A percentile compares a stretch with the other conserved stretches of the same genome.
These are phyloP conservation scores for Monilinia polystroma DNA, from an alignment of 2,329 filamentous ascomycete genomes.

Conservation along the genomic window DNA sequence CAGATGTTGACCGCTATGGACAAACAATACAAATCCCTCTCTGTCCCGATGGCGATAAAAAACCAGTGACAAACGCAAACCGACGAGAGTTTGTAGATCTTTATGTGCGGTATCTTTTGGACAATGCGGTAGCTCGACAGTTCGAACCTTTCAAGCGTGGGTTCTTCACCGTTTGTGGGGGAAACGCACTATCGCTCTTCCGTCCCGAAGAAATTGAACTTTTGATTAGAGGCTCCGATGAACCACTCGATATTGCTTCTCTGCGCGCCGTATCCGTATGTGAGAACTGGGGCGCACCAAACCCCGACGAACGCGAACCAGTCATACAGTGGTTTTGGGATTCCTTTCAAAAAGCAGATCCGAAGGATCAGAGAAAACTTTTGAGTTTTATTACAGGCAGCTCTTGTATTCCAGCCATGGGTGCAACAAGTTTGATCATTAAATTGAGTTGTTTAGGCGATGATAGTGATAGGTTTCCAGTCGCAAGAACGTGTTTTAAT, in stretches of 20 bases:
- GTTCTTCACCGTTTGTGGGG: slow-evolving; percentile 88
- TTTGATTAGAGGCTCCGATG: slow-evolving; percentile 80
- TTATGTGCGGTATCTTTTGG: slow-evolving; percentile 78
- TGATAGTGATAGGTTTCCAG: slow-evolving; percentile 73
- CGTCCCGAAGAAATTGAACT: slow-evolving; percentile 90
- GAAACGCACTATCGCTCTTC: slow-evolving; percentile 84
- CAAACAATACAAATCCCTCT: slow-evolving; percentile 65
- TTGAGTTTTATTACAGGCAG: slow-evolving; percentile 87
- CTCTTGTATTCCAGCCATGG: slow-evolving; percentile 86
- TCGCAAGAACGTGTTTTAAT: slow-evolving; percentile 91
- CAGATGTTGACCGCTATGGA: slow-evolving; percentile 76
- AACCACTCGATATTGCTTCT: slow-evolving; percentile 73
- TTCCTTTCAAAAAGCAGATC: slow-evolving; percentile 64
- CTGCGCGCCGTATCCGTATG: slow-evolving; percentile 76
- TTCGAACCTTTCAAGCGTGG: slow-evolving; percentile 93
- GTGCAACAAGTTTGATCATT: slow-evolving; percentile 75
- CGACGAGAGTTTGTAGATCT: slow-evolving; percentile 82
- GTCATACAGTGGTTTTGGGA: slow-evolving; percentile 88
- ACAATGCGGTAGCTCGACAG: slow-evolving; percentile 73
- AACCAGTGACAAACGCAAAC: slow-evolving; percentile 79
- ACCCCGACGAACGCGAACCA: slow-evolving; percentile 59
- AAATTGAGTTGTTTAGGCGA: slow-evolving; percentile 73
- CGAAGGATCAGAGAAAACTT: slow-evolving; percentile 71
- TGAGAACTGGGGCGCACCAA: slow-evolving; percentile 68
- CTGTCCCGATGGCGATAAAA: slow-evolving; percentile 69